phyloP scores from a whole-genome alignment of 2,329 filamentous ascomycete species.

The Phaeosphaeriaceae sp. region DNA sequence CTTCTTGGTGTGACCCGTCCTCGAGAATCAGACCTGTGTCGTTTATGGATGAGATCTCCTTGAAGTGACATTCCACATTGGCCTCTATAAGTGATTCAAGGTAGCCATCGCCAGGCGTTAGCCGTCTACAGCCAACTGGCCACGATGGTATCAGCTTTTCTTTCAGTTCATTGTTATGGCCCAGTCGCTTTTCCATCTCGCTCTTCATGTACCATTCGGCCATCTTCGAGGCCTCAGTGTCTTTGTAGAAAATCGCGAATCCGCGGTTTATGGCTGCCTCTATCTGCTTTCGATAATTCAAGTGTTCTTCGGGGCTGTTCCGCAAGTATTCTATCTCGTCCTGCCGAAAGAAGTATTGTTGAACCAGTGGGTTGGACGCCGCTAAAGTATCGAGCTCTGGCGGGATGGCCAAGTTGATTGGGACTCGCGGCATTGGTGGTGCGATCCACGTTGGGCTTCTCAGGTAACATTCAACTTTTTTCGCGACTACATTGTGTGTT shows the following conservation, averaged over 20 bases:
- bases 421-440: slow-evolving; percentile 2
- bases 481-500: slow-evolving; percentile 3
- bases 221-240: slow-evolving; percentile 61
- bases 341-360: slow-evolving; percentile 5
- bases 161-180: slow-evolving; percentile 63
- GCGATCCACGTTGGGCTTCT: slow-evolving; percentile 10
- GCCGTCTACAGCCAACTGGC: slow-evolving; percentile 68
- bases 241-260: slow-evolving; percentile 59
- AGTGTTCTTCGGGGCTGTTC: slow-evolving; percentile 1
- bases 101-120: slow-evolving; percentile 72
- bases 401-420: not conserved
- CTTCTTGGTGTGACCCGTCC: slow-evolving; percentile 63
- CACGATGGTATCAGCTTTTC: slow-evolving; percentile 68
- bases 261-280: slow-evolving; percentile 3
- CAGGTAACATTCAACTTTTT: slow-evolving; percentile 23
- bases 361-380: slow-evolving; percentile 1
- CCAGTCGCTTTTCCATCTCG: slow-evolving; percentile 56
- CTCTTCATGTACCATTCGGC: slow-evolving; percentile 6
- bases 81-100: slow-evolving; percentile 66
- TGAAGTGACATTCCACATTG: slow-evolving; percentile 68
- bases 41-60: slow-evolving; percentile 65
- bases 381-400: not conserved
- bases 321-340: slow-evolving; percentile 5
- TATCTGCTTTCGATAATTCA: slow-evolving; percentile 3
- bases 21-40: slow-evolving; percentile 65